A percentile compares a stretch with the other conserved stretches of the same genome.
These are phyloP conservation scores for Candida maris DNA, from an alignment of 805 yeast genomes.

Conservation along the genomic window DNA sequence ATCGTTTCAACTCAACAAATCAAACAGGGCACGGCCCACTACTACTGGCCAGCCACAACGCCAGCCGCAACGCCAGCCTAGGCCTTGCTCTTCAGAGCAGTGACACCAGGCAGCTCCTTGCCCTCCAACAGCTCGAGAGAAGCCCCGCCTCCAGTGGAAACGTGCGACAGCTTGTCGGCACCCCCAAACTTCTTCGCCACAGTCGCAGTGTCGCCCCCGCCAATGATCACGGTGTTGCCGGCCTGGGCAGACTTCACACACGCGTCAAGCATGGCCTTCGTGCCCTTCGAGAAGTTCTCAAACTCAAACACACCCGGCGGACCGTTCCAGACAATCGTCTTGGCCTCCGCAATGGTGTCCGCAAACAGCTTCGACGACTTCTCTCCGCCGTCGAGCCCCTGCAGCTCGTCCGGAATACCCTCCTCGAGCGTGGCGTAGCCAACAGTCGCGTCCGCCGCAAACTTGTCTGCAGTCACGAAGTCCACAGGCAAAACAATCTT, in stretches of 20 bases:
- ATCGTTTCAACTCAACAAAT: no score
- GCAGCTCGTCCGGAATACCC: constrained; percentile 94
- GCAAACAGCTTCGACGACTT: constrained; percentile 77
- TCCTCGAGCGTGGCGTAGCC: constrained; percentile 81
- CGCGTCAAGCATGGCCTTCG: constrained; percentile 85
- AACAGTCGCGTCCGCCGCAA: constrained; percentile 85
- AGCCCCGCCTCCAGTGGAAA: constrained; percentile 99
- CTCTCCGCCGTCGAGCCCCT: constrained; percentile 96
- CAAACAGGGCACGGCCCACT: no score
- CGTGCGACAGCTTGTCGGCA: constrained; percentile 94
- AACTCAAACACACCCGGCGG: constrained; percentile 99
- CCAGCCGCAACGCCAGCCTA: not conserved
- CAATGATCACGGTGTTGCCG: constrained; percentile 94
- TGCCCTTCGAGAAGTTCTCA: constrained; percentile 86
- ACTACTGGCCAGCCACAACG: no score
- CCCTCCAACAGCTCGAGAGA: constrained; percentile 98
- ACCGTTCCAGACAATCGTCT: constrained; percentile 99
- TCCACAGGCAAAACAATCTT: constrained; percentile 93
- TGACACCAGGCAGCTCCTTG: constrained; percentile 97
- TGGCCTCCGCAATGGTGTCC: constrained; percentile 82
- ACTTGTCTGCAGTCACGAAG: constrained; percentile 92
- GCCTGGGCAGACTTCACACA: constrained; percentile 79
- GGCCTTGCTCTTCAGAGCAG: constrained; percentile 20
- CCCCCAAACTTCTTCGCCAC: constrained; percentile 98
- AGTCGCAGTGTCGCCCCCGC: constrained; percentile 99